Evolutionary conservation across 192 early-diverging fungal genomes (phyloP).

Genomic region (Gryganskiella cystojenkinii): DNA sequence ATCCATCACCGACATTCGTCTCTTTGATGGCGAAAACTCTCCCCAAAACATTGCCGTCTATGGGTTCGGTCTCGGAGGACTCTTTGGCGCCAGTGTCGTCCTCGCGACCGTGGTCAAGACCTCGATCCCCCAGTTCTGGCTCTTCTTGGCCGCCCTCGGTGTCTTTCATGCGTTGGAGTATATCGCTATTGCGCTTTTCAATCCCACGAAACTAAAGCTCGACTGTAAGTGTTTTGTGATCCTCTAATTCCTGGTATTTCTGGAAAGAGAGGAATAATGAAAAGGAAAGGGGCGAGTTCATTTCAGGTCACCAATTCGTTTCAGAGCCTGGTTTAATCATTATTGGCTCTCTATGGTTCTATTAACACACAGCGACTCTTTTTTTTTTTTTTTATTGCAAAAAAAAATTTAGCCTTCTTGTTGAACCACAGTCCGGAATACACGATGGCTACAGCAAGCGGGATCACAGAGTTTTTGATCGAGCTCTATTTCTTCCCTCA

Average conservation of each 20-base stretch:
- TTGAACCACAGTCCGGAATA: slow-evolving; percentile 80
- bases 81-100: slow-evolving; percentile 66
- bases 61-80: slow-evolving; percentile 73
- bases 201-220: slow-evolving; percentile 71
- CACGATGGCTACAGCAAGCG: slow-evolving; percentile 71
- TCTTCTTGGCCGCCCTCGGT: slow-evolving; percentile 73
- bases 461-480: slow-evolving; percentile 76
- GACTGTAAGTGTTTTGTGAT: slow-evolving; percentile 66
- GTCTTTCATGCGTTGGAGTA: slow-evolving; percentile 93
- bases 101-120: slow-evolving; percentile 44
- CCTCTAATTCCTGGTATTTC: not conserved
- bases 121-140: slow-evolving; percentile 65
- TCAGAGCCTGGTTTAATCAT: no score
- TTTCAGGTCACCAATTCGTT: no score
- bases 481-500: slow-evolving; percentile 71
- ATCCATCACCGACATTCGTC: slow-evolving; percentile 56
- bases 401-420: slow-evolving; percentile 69
- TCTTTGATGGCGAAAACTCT: slow-evolving; percentile 74
- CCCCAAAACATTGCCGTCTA: slow-evolving; percentile 87
- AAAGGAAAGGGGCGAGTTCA: slow-evolving; percentile 7
- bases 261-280: not conserved
- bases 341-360: not conserved
- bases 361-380: slow-evolving; percentile 22
- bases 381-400: slow-evolving; percentile 46
- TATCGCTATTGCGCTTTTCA: slow-evolving; percentile 84